phyloP scores from a whole-genome alignment of 768 basidiomycete species.

The Pulveroboletus sp. region DNA sequence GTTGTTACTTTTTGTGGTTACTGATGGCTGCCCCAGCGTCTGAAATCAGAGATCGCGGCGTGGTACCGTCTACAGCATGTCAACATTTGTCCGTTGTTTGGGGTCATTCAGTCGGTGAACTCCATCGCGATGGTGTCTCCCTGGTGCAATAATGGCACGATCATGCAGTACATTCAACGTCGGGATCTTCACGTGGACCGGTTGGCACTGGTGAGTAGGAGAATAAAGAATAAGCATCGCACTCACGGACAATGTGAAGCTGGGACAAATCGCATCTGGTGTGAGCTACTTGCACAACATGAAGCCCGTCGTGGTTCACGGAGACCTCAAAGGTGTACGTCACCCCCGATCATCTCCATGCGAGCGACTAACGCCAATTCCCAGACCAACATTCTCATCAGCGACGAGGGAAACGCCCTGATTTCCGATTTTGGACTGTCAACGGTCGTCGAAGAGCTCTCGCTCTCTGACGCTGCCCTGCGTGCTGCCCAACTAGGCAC shows the following conservation, averaged over 20 bases:
- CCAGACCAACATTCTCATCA: slow-evolving; percentile 58
- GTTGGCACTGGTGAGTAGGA: slow-evolving; percentile 43
- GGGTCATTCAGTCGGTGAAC: slow-evolving; percentile 48
- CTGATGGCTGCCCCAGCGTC: slow-evolving; percentile 36
- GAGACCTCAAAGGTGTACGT: slow-evolving; percentile 60
- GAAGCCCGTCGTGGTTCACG: slow-evolving; percentile 54
- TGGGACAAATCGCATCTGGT: slow-evolving; percentile 55
- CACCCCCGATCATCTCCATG: not conserved
- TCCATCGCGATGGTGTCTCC: slow-evolving; percentile 64
- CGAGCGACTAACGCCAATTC: not conserved
- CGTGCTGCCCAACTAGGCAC: slow-evolving; percentile 28
- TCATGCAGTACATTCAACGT: slow-evolving; percentile 46
- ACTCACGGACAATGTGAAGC: slow-evolving; percentile 28
- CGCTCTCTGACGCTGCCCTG: slow-evolving; percentile 25
- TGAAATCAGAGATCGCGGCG: slow-evolving; percentile 53
- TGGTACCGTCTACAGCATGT: slow-evolving; percentile 58
- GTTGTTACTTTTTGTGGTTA: not conserved
- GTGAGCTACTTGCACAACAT: slow-evolving; percentile 56
- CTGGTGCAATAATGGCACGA: slow-evolving; percentile 60
- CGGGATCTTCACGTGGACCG: slow-evolving; percentile 41
- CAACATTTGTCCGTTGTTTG: slow-evolving; percentile 54
- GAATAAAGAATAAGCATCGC: not conserved
- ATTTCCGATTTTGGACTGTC: slow-evolving; percentile 65
- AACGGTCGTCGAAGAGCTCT: slow-evolving; percentile 53
- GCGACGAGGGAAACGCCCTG: slow-evolving; percentile 48